These are phyloP conservation scores for Candida sp. DNA, from an alignment of 1,139 yeast genomes.

Conservation along the genomic window DNA sequence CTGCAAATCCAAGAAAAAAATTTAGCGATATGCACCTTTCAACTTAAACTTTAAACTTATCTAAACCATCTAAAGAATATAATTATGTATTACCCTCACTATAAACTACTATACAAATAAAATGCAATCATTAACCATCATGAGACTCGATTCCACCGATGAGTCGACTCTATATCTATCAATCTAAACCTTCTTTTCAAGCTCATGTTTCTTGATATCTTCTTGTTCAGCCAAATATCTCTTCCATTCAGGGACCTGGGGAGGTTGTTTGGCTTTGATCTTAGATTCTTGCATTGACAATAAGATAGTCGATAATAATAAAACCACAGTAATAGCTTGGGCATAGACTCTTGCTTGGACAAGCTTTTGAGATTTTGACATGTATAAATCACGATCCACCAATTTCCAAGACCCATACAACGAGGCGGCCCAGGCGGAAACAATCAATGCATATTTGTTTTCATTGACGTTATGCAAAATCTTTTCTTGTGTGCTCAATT, in stretches of 20 bases:
- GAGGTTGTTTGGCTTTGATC: conserved; percentile 20
- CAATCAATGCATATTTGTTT: conserved; percentile 70
- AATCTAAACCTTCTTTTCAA: neutral
- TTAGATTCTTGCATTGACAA: conserved; percentile 59
- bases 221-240: conserved; percentile 17
- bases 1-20: no score
- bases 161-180: neutral
- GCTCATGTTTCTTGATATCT: neutral
- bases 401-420: conserved; percentile 76
- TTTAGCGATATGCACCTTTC: no score
- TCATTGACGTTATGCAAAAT: conserved; percentile 40
- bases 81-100: no score
- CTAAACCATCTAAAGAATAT: no score
- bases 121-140: neutral
- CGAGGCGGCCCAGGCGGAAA: conserved; percentile 84
- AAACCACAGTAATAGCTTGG: conserved; percentile 68
- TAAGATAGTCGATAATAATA: conserved; percentile 60
- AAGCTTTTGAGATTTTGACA: conserved; percentile 76
- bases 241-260: conserved; percentile 37
- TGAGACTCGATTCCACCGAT: neutral
- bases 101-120: neutral
- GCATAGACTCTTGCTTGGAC: conserved; percentile 95
- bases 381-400: conserved; percentile 69
- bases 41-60: no score
- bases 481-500: conserved; percentile 39